Base-by-base conservation (phyloP, 768 basidiomycete genomes). In the Lentinus brumalis region DNA sequence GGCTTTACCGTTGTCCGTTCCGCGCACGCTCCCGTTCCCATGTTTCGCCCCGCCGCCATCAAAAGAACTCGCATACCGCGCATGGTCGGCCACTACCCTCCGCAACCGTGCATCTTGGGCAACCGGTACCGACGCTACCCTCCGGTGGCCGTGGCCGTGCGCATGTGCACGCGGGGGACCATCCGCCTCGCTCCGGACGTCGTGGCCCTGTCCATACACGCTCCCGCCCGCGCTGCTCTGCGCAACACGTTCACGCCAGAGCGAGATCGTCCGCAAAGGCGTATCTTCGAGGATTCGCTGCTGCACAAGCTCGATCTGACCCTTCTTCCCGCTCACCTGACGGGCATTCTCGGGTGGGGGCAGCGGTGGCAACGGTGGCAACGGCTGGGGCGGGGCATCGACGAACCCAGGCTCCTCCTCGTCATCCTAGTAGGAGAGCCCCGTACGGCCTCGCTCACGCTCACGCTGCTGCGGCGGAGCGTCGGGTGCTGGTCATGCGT, bases 161-260 rank as follows among this genome's bases (percentile, higher is more conserved):
- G 40, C 60, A 45, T 70, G 64, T 52, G 60, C 61, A 49, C 21
- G 73, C 1, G 45, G 60, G 42, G 69, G 72, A 31, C 67, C 70
- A 41, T 68, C 64, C 54, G 57, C 62, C 26, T 65, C 68, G 49
- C 66, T 68, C 21, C 38, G 55, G 1, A 15, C 40, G 31, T 54
- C 61, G 52, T 50, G 39, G 26, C 29, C 41, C 12, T 35, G 42
- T 63, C 54, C 61, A 40, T 41, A 40, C 21, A 9, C 51, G 45
- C 54, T 59, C 14, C 50, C 57, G 31, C 63, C 69, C 30, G 53
- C 65, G 32, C 58, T 60, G 50, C 69, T 71, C 66, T 71, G 67
- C 47, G 74, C 73, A 26, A 76, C 74, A 2, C 61, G 59, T 64
- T 75, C 74, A 44, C 75, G 69, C 75, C 75, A 76, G 12, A 75